Conservation (phyloP, 1,284 basidiomycete genomes). For the Meira miltonrushii region DNA sequence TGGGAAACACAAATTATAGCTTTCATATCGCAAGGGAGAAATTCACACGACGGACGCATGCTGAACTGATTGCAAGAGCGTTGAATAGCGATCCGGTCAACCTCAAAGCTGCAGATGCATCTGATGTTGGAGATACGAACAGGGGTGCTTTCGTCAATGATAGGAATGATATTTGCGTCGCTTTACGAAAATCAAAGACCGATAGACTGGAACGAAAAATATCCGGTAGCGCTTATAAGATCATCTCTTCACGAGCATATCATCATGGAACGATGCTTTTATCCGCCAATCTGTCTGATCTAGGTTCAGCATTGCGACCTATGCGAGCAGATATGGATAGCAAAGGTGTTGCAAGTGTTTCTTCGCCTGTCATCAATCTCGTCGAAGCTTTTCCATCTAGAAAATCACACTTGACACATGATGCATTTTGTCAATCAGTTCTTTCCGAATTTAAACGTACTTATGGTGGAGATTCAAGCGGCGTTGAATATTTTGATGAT, state of each 20-base stretch:
- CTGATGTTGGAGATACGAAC: background rate
- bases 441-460: conserved; percentile 65
- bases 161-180: conserved; percentile 66
- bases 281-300: conserved; percentile 26
- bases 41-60: conserved; percentile 77
- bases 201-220: conserved; percentile 59
- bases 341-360: conserved; percentile 82
- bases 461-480: conserved; percentile 55
- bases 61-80: conserved; percentile 71
- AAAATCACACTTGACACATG: conserved; percentile 59
- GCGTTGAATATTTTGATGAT: background rate
- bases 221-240: conserved; percentile 96
- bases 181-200: conserved; percentile 62
- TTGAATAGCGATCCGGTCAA: conserved; percentile 56
- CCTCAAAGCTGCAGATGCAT: background rate
- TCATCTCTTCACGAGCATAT: conserved; percentile 82
- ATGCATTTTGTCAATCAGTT: conserved; percentile 69
- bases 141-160: conserved; percentile 65
- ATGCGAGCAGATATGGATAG: conserved; percentile 69
- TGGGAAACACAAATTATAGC: conserved; percentile 95
- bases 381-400: conserved; percentile 57
- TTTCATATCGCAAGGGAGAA: conserved; percentile 76
- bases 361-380: conserved; percentile 85
- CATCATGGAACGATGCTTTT: conserved; percentile 99
- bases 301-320: conserved; percentile 54